These are phyloP conservation scores for Nakazawaea peltata DNA, from an alignment of 805 yeast species.

Conservation along the genomic window DNA sequence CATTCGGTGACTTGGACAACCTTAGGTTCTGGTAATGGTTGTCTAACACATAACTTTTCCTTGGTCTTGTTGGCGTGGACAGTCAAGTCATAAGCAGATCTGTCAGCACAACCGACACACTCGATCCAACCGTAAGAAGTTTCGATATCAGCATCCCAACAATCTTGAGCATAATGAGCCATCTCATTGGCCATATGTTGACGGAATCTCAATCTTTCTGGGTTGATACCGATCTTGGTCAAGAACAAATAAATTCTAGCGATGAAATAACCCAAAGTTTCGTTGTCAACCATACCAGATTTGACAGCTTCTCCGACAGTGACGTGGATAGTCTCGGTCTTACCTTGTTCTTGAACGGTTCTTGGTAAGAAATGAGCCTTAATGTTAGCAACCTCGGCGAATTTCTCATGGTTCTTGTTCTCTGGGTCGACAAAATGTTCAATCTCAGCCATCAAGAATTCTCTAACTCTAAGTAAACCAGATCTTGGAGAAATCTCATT, in stretches of 20 bases:
- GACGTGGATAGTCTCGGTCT: slow-evolving; percentile 53
- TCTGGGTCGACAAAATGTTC: slow-evolving; percentile 97
- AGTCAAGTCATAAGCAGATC: slow-evolving; percentile 94
- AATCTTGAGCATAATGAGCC: slow-evolving; percentile 99
- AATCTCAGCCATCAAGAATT: slow-evolving; percentile 98
- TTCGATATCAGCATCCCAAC: slow-evolving; percentile 98
- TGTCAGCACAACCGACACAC: slow-evolving; percentile 99
- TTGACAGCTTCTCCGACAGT: slow-evolving; percentile 88
- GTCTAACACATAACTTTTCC: slow-evolving; percentile 91
- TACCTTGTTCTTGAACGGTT: slow-evolving; percentile 81
- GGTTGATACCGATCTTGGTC: slow-evolving; percentile 84
- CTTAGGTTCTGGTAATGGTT: slow-evolving; percentile 77
- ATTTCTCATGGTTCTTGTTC: slow-evolving; percentile 76
- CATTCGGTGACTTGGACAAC: slow-evolving; percentile 79
- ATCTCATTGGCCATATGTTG: slow-evolving; percentile 98
- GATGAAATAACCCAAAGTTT: slow-evolving; percentile 94
- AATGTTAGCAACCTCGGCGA: slow-evolving; percentile 66
- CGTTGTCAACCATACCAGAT: slow-evolving; percentile 85
- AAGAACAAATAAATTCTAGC: slow-evolving; percentile 88
- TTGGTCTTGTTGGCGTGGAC: slow-evolving; percentile 94
- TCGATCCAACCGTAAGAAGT: slow-evolving; percentile 99
- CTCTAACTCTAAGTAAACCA: slow-evolving; percentile 95
- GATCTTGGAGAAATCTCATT: slow-evolving; percentile 98
- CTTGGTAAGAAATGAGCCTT: slow-evolving; percentile 76
- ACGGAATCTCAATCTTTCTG: slow-evolving; percentile 82